Evolutionary conservation across 2,329 filamentous ascomycete genomes (phyloP).

Genomic region (Truncatella angustata): DNA sequence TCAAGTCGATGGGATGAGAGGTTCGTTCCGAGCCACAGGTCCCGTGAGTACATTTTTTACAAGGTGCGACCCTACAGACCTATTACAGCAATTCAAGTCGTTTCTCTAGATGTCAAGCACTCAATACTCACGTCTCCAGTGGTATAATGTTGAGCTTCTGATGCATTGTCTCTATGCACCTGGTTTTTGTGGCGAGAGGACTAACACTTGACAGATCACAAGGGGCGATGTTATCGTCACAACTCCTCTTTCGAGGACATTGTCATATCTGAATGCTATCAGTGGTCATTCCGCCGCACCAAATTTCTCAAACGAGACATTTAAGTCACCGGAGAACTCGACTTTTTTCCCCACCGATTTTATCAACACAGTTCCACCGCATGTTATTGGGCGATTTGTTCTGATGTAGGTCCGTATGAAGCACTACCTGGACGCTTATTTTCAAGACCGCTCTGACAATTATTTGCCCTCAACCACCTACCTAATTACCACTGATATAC

Average conservation of each 20-base stretch:
- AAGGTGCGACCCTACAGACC: no score
- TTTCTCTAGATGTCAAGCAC: no score
- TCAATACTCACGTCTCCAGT: no score
- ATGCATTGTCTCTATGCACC: no score
- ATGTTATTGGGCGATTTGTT: constrained; percentile 66
- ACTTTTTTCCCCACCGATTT: constrained; percentile 48
- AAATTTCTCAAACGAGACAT: constrained; percentile 11
- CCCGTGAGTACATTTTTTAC: constrained; percentile 10
- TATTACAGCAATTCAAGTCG: no score
- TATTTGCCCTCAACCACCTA: no score
- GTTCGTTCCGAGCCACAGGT: constrained; percentile 51
- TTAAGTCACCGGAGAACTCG: constrained; percentile 10
- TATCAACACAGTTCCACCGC: constrained; percentile 47
- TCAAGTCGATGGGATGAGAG: constrained; percentile 46
- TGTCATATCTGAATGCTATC: constrained; percentile 60
- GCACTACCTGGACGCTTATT: not conserved
- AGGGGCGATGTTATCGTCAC: constrained; percentile 45
- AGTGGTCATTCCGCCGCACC: constrained; percentile 26
- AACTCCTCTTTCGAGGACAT: constrained; percentile 50
- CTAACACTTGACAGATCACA: constrained; percentile 20
- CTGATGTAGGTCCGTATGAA: constrained; percentile 40
- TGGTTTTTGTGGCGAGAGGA: no score
- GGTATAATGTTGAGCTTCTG: no score
- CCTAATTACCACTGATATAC: no score
- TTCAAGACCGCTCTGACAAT: no score